These are phyloP conservation scores for Pichia sp. DNA, from an alignment of 1,139 yeast genomes.

Conservation along the genomic window DNA sequence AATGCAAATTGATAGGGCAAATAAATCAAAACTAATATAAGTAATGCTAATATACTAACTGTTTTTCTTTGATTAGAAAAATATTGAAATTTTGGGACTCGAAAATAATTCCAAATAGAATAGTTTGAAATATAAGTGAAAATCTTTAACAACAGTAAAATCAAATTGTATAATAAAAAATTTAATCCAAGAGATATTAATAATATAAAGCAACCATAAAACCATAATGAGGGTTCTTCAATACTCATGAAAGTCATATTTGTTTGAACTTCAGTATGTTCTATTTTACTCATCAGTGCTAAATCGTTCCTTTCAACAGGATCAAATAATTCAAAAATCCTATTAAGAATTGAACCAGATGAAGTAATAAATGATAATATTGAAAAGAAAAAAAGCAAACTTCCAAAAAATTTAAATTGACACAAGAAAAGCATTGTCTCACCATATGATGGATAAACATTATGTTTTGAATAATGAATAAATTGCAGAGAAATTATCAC, in stretches of 20 bases:
- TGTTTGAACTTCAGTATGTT: slow-evolving; percentile 25
- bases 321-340: slow-evolving; percentile 40
- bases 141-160: slow-evolving; percentile 4
- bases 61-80: slow-evolving; percentile 14
- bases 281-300: slow-evolving; percentile 32
- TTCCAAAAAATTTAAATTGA: slow-evolving; percentile 25
- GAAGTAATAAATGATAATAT: slow-evolving; percentile 35
- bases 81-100: slow-evolving; percentile 5
- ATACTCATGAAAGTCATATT: slow-evolving; percentile 59
- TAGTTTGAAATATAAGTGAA: neutral
- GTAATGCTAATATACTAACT: slow-evolving; percentile 34
- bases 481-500: slow-evolving; percentile 44
- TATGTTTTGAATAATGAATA: slow-evolving; percentile 32
- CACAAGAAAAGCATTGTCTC: slow-evolving; percentile 37
- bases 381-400: slow-evolving; percentile 23
- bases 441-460: slow-evolving; percentile 46
- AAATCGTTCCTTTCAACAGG: slow-evolving; percentile 38
- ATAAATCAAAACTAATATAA: slow-evolving; percentile 46
- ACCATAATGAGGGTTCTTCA: slow-evolving; percentile 49
- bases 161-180: slow-evolving; percentile 13
- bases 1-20: slow-evolving; percentile 79
- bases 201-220: slow-evolving; percentile 54
- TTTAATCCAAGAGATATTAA: slow-evolving; percentile 47
- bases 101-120: slow-evolving; percentile 5
- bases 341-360: slow-evolving; percentile 24